A percentile compares a stretch with the other conserved stretches of the same genome.
Evolutionary conservation across 2,329 filamentous ascomycete genomes (phyloP).

Genomic region (Rhynchosporium secalis): DNA sequence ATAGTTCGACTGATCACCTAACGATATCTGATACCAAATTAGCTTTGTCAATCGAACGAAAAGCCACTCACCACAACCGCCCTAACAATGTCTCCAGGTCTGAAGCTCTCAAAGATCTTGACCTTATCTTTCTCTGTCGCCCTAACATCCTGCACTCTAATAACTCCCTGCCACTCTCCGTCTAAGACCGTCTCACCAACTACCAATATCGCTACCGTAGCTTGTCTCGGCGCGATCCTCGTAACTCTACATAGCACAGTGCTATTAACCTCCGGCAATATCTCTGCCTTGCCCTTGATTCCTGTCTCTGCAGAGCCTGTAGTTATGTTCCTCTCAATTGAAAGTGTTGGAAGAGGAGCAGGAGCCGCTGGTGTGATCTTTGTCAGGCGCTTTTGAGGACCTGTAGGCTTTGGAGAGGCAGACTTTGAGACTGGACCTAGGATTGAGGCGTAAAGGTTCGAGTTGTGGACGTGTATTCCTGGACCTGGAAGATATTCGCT

Average conservation of each 20-base stretch:
- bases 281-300: constrained; percentile 56
- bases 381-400: constrained; percentile 59
- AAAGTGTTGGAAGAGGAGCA: constrained; percentile 52
- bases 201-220: constrained; percentile 81
- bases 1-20: constrained; percentile 93
- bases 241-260: constrained; percentile 83
- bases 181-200: constrained; percentile 71
- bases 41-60: not conserved
- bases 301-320: constrained; percentile 19
- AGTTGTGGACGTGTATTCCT: constrained; percentile 79
- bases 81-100: constrained; percentile 87
- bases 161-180: constrained; percentile 82
- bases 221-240: constrained; percentile 81
- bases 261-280: constrained; percentile 79
- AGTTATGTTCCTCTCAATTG: constrained; percentile 46
- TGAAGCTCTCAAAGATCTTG: constrained; percentile 85
- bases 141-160: constrained; percentile 86
- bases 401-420: constrained; percentile 42
- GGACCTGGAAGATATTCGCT: constrained; percentile 70
- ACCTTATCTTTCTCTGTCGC: constrained; percentile 96
- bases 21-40: constrained; percentile 67
- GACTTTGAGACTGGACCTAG: constrained; percentile 67
- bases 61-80: constrained; percentile 66
- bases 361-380: constrained; percentile 52
- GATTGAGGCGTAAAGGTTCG: constrained; percentile 78